Conservation (phyloP, 257 asterid genomes). For the Verbascum thapsus region DNA sequence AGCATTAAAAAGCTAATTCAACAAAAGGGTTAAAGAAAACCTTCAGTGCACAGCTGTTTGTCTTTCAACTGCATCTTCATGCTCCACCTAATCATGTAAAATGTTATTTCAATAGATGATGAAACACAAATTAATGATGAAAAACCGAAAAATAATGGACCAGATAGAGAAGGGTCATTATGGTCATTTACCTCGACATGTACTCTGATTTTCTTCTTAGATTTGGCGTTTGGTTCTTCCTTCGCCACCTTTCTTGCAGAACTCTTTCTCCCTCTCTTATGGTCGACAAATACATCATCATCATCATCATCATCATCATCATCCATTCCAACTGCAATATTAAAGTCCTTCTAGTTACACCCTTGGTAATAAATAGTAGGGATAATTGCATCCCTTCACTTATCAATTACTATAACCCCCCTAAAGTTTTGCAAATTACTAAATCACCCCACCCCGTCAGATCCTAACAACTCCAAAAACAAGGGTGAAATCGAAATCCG, state of each 20-base stretch:
- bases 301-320: constrained; percentile 45
- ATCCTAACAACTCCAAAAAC: too few species aligned
- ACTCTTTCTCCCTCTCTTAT: constrained; percentile 46
- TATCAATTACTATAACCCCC: too few species aligned
- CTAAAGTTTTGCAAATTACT: not conserved
- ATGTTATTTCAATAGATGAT: not conserved
- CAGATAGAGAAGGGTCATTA: not conserved
- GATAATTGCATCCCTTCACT: too few species aligned
- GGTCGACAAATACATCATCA: constrained; percentile 38
- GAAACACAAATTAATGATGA: not conserved
- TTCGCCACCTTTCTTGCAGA: constrained; percentile 54
- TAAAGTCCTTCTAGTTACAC: not conserved
- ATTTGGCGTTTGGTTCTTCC: constrained; percentile 51
- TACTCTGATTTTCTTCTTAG: constrained; percentile 66
- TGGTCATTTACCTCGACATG: constrained; percentile 66
- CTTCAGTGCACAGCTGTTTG: constrained; percentile 48
- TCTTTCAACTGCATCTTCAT: constrained; percentile 58
- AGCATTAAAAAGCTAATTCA: not conserved
- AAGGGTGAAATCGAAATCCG: too few species aligned
- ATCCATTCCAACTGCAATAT: constrained; percentile 43
- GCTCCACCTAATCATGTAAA: constrained; percentile 61
- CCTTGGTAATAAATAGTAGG: not conserved
- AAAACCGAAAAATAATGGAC: not conserved
- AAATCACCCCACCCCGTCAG: not conserved
- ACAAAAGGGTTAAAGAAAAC: constrained; percentile 11